phyloP scores from a whole-genome alignment of 257 asterid genomes.

The Petrea volubilis region DNA sequence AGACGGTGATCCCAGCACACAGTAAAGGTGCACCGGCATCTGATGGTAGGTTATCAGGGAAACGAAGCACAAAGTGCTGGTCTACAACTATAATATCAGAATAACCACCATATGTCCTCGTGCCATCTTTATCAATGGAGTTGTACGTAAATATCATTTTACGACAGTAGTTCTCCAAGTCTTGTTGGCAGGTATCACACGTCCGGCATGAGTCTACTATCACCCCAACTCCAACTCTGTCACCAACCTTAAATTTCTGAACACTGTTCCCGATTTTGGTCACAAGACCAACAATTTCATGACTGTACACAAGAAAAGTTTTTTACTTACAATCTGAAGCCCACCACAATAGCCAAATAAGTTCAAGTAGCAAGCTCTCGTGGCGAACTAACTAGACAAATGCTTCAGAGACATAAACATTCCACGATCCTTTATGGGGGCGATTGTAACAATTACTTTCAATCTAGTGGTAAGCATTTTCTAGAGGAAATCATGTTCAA shows the following conservation, averaged over 20 bases:
- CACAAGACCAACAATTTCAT: conserved; percentile 68
- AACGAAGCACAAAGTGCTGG: conserved; percentile 50
- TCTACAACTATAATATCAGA: conserved; percentile 58
- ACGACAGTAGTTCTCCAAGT: conserved; percentile 61
- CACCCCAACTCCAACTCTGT: conserved; percentile 70
- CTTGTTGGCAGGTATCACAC: conserved; percentile 52
- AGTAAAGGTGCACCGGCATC: conserved; percentile 61
- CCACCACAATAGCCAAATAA: not conserved
- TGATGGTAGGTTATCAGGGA: conserved; percentile 55
- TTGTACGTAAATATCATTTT: conserved; percentile 46
- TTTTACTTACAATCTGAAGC: not conserved
- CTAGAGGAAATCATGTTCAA: not conserved
- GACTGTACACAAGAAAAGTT: conserved; percentile 37
- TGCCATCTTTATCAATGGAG: conserved; percentile 44
- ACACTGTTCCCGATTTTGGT: conserved; percentile 50
- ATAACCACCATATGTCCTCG: conserved; percentile 65
- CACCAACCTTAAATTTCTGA: conserved; percentile 50
- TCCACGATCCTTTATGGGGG: not conserved
- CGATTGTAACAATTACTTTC: not conserved
- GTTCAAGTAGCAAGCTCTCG: not conserved
- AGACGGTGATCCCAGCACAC: conserved; percentile 72
- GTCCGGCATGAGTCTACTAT: conserved; percentile 56
- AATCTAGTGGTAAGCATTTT: not conserved
- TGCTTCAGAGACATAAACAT: not conserved
- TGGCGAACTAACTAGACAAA: not conserved